Evolutionary conservation across 2,329 filamentous ascomycete genomes (phyloP).

Genomic region (Ophiocordyceps camponoti-saundersi): DNA sequence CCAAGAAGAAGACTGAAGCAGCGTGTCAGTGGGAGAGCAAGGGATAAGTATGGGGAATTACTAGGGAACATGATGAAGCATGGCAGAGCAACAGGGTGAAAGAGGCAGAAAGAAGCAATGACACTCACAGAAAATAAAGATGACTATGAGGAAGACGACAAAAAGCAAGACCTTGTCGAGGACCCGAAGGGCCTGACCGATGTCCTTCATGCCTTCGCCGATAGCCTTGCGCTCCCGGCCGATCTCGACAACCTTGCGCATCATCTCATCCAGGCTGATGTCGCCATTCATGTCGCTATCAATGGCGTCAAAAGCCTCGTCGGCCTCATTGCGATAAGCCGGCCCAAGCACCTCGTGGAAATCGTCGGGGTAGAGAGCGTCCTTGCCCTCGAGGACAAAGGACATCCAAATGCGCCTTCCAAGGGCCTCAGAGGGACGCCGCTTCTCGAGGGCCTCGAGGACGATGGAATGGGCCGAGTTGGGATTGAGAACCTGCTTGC

Average conservation of each 20-base stretch:
- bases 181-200: slow-evolving; percentile 82
- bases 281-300: slow-evolving; percentile 86
- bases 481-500: slow-evolving; percentile 87
- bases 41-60: neutral
- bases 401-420: slow-evolving; percentile 97
- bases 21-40: neutral
- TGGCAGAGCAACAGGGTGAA: neutral
- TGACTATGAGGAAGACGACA: slow-evolving; percentile 61
- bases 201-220: slow-evolving; percentile 87
- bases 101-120: neutral
- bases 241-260: slow-evolving; percentile 69
- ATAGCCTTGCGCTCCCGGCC: slow-evolving; percentile 79
- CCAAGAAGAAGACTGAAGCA: slow-evolving; percentile 60
- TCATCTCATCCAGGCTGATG: slow-evolving; percentile 90
- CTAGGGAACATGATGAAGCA: too few species aligned
- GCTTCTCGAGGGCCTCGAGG: slow-evolving; percentile 74
- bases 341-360: slow-evolving; percentile 73
- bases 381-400: slow-evolving; percentile 79
- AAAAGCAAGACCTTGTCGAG: slow-evolving; percentile 75
- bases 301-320: slow-evolving; percentile 66
- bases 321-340: slow-evolving; percentile 57
- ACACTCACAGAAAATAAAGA: slow-evolving; percentile 64
- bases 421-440: slow-evolving; percentile 70
- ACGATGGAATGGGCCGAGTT: slow-evolving; percentile 83
- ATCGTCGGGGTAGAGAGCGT: slow-evolving; percentile 65